Base-by-base conservation (phyloP, 345 rosid species). In the Aegle marmelos region DNA sequence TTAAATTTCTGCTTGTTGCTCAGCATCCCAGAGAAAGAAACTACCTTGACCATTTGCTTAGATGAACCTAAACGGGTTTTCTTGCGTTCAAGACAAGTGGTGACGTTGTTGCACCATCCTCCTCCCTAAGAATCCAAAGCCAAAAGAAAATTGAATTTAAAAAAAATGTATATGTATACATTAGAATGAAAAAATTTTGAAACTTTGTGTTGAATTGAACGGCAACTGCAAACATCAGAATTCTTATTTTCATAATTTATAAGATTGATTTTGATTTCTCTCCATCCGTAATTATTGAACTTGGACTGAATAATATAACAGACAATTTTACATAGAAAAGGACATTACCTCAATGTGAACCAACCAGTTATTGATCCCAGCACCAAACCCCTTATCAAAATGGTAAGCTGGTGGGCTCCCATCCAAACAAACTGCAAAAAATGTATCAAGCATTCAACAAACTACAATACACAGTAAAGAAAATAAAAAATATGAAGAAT, bases 371-470 rank as follows among this genome's bases (percentile, higher is more conserved):
- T 92, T 85, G 72, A 90, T 76, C 75, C 99, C 98, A 14, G 91
- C 81, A 62, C 98, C 99, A 78, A 39, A 91, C 48, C 98, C 99
- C 79, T 81, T 88, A 73, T 90, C 79, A 45, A 88, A 82, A 73
- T 96, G 96, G 88, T 94, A 96, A 79, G 99, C 98, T 13, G 98
- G 97, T 25, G 98, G 95, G 78, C 98, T 96, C 19, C 98, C 99
- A 83, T 96, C 98, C 83, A 96, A 84, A 85, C 99, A 96, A 75
- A 96, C 98, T 96, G 88, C 83, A 79, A n/a, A 64, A 34, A 64
- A 34, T 7, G 36, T 27, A 68, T 6, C 54, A 70, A 61, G 61
- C 30, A 68, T 37, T 71, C 28, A 59, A 33, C 28, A 58, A 72
- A 71, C 25, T 27, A 68, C 17, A 31, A 11, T 21, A 63, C 7